Evolutionary conservation across 176 grass and related monocot genomes (phyloP).

Genomic region (Eragrostis curvula): DNA sequence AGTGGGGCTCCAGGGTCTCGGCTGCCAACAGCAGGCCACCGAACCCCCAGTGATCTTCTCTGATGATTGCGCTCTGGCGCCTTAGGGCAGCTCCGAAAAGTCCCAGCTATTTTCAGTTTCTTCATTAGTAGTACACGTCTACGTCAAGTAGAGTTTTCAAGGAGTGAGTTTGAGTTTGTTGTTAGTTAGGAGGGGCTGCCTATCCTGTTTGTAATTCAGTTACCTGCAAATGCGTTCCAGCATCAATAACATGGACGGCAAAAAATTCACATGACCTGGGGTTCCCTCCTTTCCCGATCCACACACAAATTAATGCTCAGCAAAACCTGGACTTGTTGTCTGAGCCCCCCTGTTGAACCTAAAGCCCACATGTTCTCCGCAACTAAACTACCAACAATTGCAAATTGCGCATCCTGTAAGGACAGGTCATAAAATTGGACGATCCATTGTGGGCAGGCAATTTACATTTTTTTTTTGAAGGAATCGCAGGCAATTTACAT

Average conservation of each 20-base stretch:
- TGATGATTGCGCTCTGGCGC: background rate
- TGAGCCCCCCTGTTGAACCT: too few relatives aligned
- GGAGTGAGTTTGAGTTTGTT: background rate
- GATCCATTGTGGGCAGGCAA: too few relatives aligned
- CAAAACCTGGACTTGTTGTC: too few relatives aligned
- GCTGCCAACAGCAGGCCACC: conserved; percentile 69
- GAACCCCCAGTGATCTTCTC: conserved; percentile 53
- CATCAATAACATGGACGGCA: background rate
- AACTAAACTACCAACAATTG: too few relatives aligned
- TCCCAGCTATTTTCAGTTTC: background rate
- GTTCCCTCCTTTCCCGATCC: too few relatives aligned
- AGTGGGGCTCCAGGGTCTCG: conserved; percentile 77
- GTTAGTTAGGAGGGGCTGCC: background rate
- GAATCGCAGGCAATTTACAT: too few relatives aligned
- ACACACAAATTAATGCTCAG: too few relatives aligned
- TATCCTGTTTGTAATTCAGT: background rate
- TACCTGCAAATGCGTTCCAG: background rate
- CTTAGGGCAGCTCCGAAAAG: background rate
- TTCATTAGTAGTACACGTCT: background rate
- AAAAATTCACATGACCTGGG: background rate
- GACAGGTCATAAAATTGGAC: too few relatives aligned
- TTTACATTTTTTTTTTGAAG: too few relatives aligned
- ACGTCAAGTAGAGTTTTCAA: background rate
- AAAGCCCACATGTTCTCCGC: too few relatives aligned
- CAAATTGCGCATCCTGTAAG: too few relatives aligned